Conservation (phyloP, 1,284 basidiomycete species). For the Apiotrichum porosum region DNA sequence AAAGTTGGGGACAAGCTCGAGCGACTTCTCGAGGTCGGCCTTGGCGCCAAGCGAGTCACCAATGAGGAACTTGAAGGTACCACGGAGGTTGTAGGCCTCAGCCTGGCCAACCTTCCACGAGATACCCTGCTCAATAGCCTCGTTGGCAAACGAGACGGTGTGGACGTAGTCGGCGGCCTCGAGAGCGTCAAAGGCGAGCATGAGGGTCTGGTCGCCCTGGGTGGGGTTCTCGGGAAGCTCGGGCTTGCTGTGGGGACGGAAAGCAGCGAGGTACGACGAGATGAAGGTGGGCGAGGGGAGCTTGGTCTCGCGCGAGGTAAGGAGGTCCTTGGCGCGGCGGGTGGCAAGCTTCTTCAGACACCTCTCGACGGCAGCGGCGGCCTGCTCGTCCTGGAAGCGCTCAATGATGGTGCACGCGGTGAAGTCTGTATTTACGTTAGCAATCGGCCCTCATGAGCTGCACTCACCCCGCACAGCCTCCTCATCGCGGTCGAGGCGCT, state of each 20-base stretch:
- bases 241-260: slow-evolving; percentile 74
- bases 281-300: slow-evolving; percentile 91
- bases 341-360: slow-evolving; percentile 80
- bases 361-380: slow-evolving; percentile 80
- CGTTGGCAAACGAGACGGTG: slow-evolving; percentile 72
- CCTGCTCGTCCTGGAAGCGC: slow-evolving; percentile 78
- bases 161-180: slow-evolving; percentile 82
- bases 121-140: slow-evolving; percentile 82
- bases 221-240: slow-evolving; percentile 69
- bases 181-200: slow-evolving; percentile 76
- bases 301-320: slow-evolving; percentile 66
- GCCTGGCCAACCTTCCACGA: slow-evolving; percentile 72
- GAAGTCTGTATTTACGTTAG: slow-evolving; percentile 64
- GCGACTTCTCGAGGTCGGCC: slow-evolving; percentile 72
- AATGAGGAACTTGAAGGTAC: slow-evolving; percentile 95
- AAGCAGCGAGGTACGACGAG: slow-evolving; percentile 93
- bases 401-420: slow-evolving; percentile 93
- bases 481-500: slow-evolving; percentile 68
- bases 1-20: slow-evolving; percentile 67
- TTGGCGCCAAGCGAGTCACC: slow-evolving; percentile 81
- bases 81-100: slow-evolving; percentile 86
- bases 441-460: no score
- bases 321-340: slow-evolving; percentile 66
- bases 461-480: slow-evolving; percentile 71
- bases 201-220: slow-evolving; percentile 76